Evolutionary conservation across 2,329 filamentous ascomycete species (phyloP).

Genomic region (Fusarium cyanostomum): DNA sequence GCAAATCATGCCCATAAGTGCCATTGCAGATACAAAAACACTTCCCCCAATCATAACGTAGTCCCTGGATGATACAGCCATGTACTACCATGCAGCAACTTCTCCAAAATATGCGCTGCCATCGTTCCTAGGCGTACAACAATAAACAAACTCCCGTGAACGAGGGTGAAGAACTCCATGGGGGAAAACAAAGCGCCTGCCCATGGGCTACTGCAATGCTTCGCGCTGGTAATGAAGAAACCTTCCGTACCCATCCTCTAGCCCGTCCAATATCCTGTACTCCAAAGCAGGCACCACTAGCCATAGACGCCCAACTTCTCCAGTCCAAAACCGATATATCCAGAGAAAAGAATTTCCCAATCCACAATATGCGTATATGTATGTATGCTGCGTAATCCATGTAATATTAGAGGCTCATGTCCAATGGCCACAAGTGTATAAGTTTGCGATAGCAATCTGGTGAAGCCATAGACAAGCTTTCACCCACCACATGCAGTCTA

Average conservation of each 20-base stretch:
- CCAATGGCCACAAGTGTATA: neutral
- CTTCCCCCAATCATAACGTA: slow-evolving; percentile 6
- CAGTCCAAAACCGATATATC: slow-evolving; percentile 10
- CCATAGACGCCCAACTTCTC: slow-evolving; percentile 21
- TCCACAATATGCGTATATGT: slow-evolving; percentile 21
- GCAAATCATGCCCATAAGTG: slow-evolving; percentile 4
- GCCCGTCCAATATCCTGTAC: slow-evolving; percentile 26
- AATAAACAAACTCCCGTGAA: slow-evolving; percentile 11
- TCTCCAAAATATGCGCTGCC: slow-evolving; percentile 10
- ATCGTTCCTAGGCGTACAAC: slow-evolving; percentile 12
- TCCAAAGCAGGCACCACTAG: slow-evolving; percentile 23
- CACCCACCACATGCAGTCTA: slow-evolving; percentile 56
- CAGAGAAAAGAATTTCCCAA: slow-evolving; percentile 11
- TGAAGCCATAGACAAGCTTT: neutral
- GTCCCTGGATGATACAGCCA: slow-evolving; percentile 20
- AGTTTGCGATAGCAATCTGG: neutral
- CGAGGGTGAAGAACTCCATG: slow-evolving; percentile 12
- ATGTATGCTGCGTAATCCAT: slow-evolving; percentile 17
- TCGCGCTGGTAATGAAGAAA: slow-evolving; percentile 28
- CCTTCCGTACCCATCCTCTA: slow-evolving; percentile 28
- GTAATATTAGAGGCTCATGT: neutral
- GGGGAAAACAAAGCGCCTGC: slow-evolving; percentile 30
- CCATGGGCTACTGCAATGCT: slow-evolving; percentile 34
- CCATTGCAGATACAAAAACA: slow-evolving; percentile 2
- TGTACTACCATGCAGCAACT: slow-evolving; percentile 27